A percentile compares a stretch with the other conserved stretches of the same genome.
phyloP scores from a whole-genome alignment of 1,284 basidiomycete species.

The Malassezia psittaci region DNA sequence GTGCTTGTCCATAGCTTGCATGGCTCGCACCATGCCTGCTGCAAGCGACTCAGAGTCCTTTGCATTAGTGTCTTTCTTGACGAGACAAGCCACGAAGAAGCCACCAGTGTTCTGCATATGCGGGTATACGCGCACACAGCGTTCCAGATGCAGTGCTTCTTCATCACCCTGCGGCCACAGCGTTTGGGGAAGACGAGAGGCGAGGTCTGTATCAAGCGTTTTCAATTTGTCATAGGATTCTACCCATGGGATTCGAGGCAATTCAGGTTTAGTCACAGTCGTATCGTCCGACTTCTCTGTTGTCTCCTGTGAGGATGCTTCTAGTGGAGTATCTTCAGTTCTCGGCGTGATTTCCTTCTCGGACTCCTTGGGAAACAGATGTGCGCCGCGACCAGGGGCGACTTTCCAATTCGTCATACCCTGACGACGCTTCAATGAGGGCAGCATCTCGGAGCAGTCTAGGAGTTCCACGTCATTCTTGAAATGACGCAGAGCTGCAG shows the following conservation, averaged over 20 bases:
- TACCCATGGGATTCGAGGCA: slow-evolving; percentile 38
- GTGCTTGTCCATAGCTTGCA: slow-evolving; percentile 10
- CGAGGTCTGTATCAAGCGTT: slow-evolving; percentile 32
- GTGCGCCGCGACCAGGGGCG: slow-evolving; percentile 32
- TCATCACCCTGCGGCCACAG: slow-evolving; percentile 46
- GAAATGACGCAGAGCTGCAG: slow-evolving; percentile 54
- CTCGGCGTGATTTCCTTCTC: slow-evolving; percentile 11
- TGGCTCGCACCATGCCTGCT: slow-evolving; percentile 39
- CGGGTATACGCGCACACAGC: slow-evolving; percentile 57
- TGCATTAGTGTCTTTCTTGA: slow-evolving; percentile 49
- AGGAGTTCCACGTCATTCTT: slow-evolving; percentile 64
- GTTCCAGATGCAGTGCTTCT: slow-evolving; percentile 27
- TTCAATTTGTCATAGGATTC: slow-evolving; percentile 36
- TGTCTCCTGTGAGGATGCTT: not conserved
- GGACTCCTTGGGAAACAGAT: slow-evolving; percentile 21
- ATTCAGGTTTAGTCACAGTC: slow-evolving; percentile 8
- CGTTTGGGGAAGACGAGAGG: slow-evolving; percentile 29
- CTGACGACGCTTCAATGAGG: slow-evolving; percentile 59
- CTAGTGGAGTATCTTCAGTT: slow-evolving; percentile 16
- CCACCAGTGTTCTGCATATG: slow-evolving; percentile 95
- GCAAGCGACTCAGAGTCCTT: slow-evolving; percentile 37
- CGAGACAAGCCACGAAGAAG: slow-evolving; percentile 87
- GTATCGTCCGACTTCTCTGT: slow-evolving; percentile 10
- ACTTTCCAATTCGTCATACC: slow-evolving; percentile 44
- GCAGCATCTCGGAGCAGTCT: slow-evolving; percentile 64